Base-by-base conservation (phyloP, 2,329 filamentous ascomycete genomes). In the Colletotrichum sp. region DNA sequence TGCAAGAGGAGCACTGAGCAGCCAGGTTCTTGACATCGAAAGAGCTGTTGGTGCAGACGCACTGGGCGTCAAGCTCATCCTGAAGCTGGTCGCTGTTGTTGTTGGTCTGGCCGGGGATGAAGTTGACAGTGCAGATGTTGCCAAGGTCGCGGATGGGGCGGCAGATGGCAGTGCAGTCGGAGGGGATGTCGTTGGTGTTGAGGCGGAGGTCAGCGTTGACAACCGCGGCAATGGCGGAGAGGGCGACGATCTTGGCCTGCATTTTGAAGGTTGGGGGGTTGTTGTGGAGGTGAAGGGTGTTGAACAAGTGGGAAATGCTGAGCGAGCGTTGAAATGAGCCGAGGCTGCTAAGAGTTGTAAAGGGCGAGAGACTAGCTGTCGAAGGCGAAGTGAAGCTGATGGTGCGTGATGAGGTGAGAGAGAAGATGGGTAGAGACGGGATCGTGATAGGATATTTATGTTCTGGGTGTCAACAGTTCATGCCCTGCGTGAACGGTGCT, bases 161-260 rank as follows among this genome's bases (percentile, higher is more conserved):
- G 77, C 86, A 87, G 78, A 86, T 84, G 77, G 79, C 75, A 32
- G 79, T 76, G 80, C 85, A 86, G 52, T 77, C 78, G n/a, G 72
- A 67, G 9, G 85, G 84, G 13, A 85, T 78, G 68, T 86, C 82
- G 64, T 82, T 81, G 58, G 78, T 74, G 68, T 84, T 82, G 43
- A 86, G 78, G 71, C 79, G 80, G 57, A 85, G 75, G 71, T 83
- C 82, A 63, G 85, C 84, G 61, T 77, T 79, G 63, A 79, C 83
- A 61, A 82, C 80, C 67, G 81, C 79, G 32, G 82, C 61, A 61
- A 81, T 79, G 16, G 84, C 77, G 21, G 80, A 79, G 58, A 84
- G 66, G 67, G 80, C 79, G 70, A 80, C 78, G 76, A 69, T 60
- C 74, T 76, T 76, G 61, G 80, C 76, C 77, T 82, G 80, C 83